Evolutionary conservation across 352 stramenopile genomes (phyloP).

Genomic region (Globisporangium okanoganense): DNA sequence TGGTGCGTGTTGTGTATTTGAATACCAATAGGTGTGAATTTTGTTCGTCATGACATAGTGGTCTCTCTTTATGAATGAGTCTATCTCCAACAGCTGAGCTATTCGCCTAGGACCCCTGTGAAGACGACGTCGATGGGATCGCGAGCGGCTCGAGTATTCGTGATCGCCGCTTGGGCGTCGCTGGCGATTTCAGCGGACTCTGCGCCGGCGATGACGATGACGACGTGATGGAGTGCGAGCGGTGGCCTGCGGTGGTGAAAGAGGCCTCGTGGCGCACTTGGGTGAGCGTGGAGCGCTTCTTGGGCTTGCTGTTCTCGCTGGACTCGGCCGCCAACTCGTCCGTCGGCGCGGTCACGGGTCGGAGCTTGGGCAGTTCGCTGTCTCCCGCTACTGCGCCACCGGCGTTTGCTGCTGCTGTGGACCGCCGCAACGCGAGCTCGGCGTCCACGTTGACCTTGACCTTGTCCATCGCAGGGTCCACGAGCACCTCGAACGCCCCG

Average conservation of each 20-base stretch:
- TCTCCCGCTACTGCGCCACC: conserved; percentile 9
- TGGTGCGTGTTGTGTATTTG: conserved; percentile 1
- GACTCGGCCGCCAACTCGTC: conserved; percentile 6
- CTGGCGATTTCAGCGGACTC: conserved; percentile 38
- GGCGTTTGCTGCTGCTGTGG: conserved; percentile 12
- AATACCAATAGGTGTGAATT: conserved; percentile 5
- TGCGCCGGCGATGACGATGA: conserved; percentile 1
- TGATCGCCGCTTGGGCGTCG: conserved; percentile 50
- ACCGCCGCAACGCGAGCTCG: conserved; percentile 37
- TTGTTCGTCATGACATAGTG: background rate
- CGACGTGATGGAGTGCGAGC: conserved; percentile 2
- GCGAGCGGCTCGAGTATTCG: conserved; percentile 44
- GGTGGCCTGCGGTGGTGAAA: background rate
- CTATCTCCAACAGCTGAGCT: background rate
- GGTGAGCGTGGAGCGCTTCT: conserved; percentile 30
- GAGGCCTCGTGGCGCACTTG: conserved; percentile 29
- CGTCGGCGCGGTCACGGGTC: conserved; percentile 36
- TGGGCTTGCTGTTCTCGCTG: conserved; percentile 8
- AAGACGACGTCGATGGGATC: conserved; percentile 3
- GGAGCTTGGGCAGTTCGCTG: conserved; percentile 43
- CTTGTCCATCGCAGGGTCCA: conserved; percentile 49
- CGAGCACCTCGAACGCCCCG: conserved; percentile 44
- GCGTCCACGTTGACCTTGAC: conserved; percentile 55
- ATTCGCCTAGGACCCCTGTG: background rate
- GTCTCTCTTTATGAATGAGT: background rate